These are phyloP conservation scores for Boletus pseudopeckii DNA, from an alignment of 768 basidiomycete species.

Conservation along the genomic window DNA sequence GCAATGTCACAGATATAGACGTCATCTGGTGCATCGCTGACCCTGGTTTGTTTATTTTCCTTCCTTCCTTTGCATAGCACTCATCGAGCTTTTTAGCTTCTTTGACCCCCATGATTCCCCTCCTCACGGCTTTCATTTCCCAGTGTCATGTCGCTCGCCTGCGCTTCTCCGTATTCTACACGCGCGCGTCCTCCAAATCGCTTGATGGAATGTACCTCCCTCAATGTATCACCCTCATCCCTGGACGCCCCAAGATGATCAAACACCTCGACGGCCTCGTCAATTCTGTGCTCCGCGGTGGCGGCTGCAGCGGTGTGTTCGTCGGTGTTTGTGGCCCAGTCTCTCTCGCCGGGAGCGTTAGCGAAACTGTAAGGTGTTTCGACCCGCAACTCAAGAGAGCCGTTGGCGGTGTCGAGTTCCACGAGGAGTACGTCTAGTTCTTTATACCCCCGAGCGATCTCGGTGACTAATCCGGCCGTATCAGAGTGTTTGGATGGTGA, in stretches of 20 bases:
- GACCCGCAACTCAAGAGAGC: slow-evolving; percentile 23
- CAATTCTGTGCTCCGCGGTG: slow-evolving; percentile 36
- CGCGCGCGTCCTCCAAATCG: slow-evolving; percentile 37
- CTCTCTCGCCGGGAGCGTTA: slow-evolving; percentile 31
- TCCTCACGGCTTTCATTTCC: slow-evolving; percentile 44
- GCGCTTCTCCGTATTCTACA: slow-evolving; percentile 54
- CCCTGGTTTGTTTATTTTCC: slow-evolving; percentile 36
- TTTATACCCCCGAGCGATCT: background rate
- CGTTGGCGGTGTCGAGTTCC: slow-evolving; percentile 39
- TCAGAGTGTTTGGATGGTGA: slow-evolving; percentile 14
- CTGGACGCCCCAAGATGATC: slow-evolving; percentile 51
- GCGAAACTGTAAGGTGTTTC: slow-evolving; percentile 33
- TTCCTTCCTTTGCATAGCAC: background rate
- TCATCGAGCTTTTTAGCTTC: slow-evolving; percentile 31
- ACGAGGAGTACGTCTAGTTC: slow-evolving; percentile 36
- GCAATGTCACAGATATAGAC: slow-evolving; percentile 56
- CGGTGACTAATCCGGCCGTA: background rate
- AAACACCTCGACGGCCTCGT: slow-evolving; percentile 47
- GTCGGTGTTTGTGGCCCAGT: slow-evolving; percentile 43
- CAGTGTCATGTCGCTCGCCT: slow-evolving; percentile 43
- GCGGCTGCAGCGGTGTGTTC: slow-evolving; percentile 35
- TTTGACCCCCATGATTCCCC: slow-evolving; percentile 47
- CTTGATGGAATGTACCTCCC: slow-evolving; percentile 31
- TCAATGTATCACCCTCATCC: slow-evolving; percentile 41
- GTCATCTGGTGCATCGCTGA: slow-evolving; percentile 69